Conservation (phyloP, 495 filamentous ascomycete genomes). For the Podospora australis region DNA sequence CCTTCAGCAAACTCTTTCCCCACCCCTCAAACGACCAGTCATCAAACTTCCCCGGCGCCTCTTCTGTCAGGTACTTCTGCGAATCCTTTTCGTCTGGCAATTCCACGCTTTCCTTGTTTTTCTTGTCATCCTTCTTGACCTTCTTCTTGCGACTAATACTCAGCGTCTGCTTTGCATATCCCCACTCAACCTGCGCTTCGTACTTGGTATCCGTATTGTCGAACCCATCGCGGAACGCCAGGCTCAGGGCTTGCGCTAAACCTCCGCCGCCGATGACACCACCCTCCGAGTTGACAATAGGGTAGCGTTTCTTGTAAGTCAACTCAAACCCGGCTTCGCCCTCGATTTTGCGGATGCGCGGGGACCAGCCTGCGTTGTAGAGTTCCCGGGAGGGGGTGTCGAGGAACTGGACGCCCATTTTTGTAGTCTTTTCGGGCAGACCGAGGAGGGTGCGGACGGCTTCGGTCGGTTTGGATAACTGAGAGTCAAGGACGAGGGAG, state of each 20-base stretch:
- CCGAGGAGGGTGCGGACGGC: conserved; percentile 19
- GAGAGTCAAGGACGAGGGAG: conserved; percentile 15
- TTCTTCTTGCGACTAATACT: conserved; percentile 24
- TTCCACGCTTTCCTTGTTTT: conserved; percentile 14
- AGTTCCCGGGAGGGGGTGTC: conserved; percentile 24
- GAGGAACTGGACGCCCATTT: conserved; percentile 25
- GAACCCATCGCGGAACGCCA: conserved; percentile 22
- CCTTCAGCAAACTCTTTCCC: conserved; percentile 14
- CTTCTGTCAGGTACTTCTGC: conserved; percentile 16
- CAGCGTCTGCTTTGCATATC: conserved; percentile 24
- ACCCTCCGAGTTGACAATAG: background rate
- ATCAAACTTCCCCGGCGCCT: conserved; percentile 27
- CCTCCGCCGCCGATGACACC: conserved; percentile 13
- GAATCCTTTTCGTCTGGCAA: conserved; percentile 14
- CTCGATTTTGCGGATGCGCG: conserved; percentile 29
- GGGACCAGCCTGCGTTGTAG: conserved; percentile 27
- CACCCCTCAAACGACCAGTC: conserved; percentile 14
- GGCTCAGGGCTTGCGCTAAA: conserved; percentile 17
- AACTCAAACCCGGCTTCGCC: conserved; percentile 21
- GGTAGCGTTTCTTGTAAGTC: conserved; percentile 29
- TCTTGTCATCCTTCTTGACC: conserved; percentile 8
- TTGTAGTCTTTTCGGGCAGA: background rate
- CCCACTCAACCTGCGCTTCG: conserved; percentile 29
- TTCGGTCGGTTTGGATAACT: conserved; percentile 20
- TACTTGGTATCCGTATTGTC: conserved; percentile 19